Base-by-base conservation (phyloP, 306 rosid species). In the Comarum palustre region DNA sequence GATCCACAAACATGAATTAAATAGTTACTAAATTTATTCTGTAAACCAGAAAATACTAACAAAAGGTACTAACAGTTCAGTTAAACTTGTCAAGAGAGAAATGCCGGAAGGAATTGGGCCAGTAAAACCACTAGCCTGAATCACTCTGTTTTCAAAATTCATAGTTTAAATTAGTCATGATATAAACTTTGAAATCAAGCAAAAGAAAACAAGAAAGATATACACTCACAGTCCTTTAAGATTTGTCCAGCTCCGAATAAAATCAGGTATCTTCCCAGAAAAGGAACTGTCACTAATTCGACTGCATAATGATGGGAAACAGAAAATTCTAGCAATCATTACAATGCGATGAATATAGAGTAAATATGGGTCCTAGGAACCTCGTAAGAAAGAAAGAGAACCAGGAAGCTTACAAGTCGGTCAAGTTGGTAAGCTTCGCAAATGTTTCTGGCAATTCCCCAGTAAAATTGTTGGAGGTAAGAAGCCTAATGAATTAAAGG, bases 31-130 rank as follows among this genome's bases (percentile, higher is more conserved):
- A 4, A 41, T 60, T 2, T 19, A 11, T 57, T 60, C 12, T 10
- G 54, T n/a, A 17, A 34, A n/a, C 6, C 31, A 5, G 43, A 42
- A 36, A 20, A 6, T 51, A 16, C 17, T 46, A 24, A 55, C 11
- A 24, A 54, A 22, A 54, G 43, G 60, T 41, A 84, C 98, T 60
- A 54, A 92, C 98, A 92, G 54, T 74, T 90, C 91, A 27, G 58
- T 1, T 41, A 92, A 69, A 0, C 66, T 75, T 38, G 60, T 15
- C 77, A 88, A 78, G 31, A 5, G 46, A 73, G 86, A 81, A 67
- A 90, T 82, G 78, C 61, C 78, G 3, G 79, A 67, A 77, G 98
- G 96, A 86, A 90, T 85, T 68, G 94, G 92, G 36, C 98, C 96
- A 13, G 77, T 87, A 67, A 92, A 73, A 63, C 98, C 96, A 73